Base-by-base conservation (phyloP, 768 basidiomycete genomes). In the Termitomyces sp. region DNA sequence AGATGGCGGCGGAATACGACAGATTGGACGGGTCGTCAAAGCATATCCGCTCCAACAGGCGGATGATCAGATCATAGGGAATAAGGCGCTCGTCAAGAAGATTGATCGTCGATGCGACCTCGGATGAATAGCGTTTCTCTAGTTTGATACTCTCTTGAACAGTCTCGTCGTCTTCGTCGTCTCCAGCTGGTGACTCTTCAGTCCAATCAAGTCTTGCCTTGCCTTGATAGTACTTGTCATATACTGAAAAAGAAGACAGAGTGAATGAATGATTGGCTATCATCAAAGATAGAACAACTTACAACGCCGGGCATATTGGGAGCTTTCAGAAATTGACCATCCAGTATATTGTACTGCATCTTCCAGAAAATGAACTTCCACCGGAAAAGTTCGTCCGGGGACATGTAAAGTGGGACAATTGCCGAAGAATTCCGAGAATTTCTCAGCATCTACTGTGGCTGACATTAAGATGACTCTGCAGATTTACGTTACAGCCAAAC, bases 331-430 rank as follows among this genome's bases (percentile, higher is more conserved):
- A 59, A 97, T 83, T 20, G 82, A 76, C 92, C 92, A 97, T 15
- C 78, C 75, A 5, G 89, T 85, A 55, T 81, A 77, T 70, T 98
- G 88, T 39, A 98, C 81, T 0, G 92, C 94, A 70, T 98, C 96
- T 70, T 99, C 96, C 18, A 98, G 76, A 69, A 84, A 98, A 45
- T 81, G 78, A 20, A 88, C 77, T 52, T 90, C 85, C 5, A 98
- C 96, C 33, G 96, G 96, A 73, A 92, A 98, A 1, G 94, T 98
- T 18, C 96, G 83, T 3, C 96, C 97, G 18, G 95, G 95, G 29
- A 99, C 90, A 58, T 87, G 85, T 13, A 98, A 77, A 18, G 86
- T 83, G 0, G 93, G 92, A 62, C 88, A 88, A 47, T 84, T 83
- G n/a, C 87, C 91, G 68, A 98, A 97, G 70, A 88, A 98, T 15